Base-by-base conservation (phyloP, 2,329 filamentous ascomycete species). In the Aspergillus hiratsukae region DNA sequence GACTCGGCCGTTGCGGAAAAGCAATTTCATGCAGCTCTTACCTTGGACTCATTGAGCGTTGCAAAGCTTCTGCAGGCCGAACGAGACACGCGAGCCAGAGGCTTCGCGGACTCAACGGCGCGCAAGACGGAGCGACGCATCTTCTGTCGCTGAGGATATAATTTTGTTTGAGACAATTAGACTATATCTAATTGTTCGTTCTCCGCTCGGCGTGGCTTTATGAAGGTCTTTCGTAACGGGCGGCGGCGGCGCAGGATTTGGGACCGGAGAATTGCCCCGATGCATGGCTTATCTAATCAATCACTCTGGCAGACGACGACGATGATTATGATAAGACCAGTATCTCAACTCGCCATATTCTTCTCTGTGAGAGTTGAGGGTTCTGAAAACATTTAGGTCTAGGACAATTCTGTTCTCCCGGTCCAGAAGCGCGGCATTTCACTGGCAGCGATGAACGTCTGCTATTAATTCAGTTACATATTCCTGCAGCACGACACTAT, bases 51-150 rank as follows among this genome's bases (percentile, higher is more conserved):
- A 50, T 65, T 69, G 56, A 65, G 60, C 51, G 71, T 74, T 65
- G 72, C 64, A 62, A 74, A 71, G 60, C 66, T 66, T 67, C 72
- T 71, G 52, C 71, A 67, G 54, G 61, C 64, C 4, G 69, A 63
- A 54, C 67, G 72, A 65, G 71, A 68, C 61, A 62, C 66, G 58
- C 67, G 69, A 52, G 64, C 53, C 55, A 73, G 57, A 23, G 72
- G 73, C 61, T 71, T 73, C 52, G 70, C 67, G 53, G 71, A 73
- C 66, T 74, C 69, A 49, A 72, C 63, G 31, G 71, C 71, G 66
- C 73, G 72, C 58, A 75, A 64, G 54, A 73, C 69, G 64, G 73
- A 72, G 58, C 72, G 73, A 66, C 73, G 72, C 74, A 76, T 76
- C 45, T 60, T 71, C 21, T 37, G 14, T 23, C 43, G 11, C 10